phyloP scores from a whole-genome alignment of 2,329 filamentous ascomycete species.

The Ophiostoma quercus region DNA sequence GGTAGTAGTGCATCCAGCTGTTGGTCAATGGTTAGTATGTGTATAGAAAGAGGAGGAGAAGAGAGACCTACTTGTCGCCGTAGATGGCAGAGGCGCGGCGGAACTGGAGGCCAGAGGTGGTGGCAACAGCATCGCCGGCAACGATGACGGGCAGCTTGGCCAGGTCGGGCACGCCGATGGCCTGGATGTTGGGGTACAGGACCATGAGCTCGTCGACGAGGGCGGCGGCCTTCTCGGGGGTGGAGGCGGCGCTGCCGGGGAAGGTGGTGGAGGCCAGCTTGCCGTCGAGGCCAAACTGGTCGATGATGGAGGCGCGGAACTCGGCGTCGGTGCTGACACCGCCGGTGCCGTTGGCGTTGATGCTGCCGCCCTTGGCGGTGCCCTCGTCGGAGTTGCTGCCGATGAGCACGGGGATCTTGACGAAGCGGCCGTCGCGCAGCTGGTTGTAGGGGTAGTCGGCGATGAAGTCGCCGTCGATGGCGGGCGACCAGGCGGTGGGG shows the following conservation, averaged over 20 bases:
- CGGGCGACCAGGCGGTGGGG: slow-evolving; percentile 29
- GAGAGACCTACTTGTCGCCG: slow-evolving; percentile 16
- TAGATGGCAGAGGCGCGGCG: slow-evolving; percentile 20
- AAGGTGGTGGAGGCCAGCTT: slow-evolving; percentile 23
- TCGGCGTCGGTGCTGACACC: slow-evolving; percentile 50
- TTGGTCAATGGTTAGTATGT: neutral
- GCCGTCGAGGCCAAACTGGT: slow-evolving; percentile 16
- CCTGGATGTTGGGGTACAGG: slow-evolving; percentile 48
- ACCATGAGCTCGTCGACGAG: slow-evolving; percentile 36
- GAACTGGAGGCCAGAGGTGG: slow-evolving; percentile 18
- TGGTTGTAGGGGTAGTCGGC: slow-evolving; percentile 45
- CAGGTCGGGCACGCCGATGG: slow-evolving; percentile 43
- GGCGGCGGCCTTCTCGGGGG: slow-evolving; percentile 26
- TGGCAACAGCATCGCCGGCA: slow-evolving; percentile 26
- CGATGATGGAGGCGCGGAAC: slow-evolving; percentile 37
- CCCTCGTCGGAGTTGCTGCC: slow-evolving; percentile 64
- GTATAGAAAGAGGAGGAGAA: neutral
- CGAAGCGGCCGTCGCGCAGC: slow-evolving; percentile 53
- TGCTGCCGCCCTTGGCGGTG: slow-evolving; percentile 43
- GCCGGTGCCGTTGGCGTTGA: slow-evolving; percentile 34
- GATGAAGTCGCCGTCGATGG: slow-evolving; percentile 41
- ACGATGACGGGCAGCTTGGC: slow-evolving; percentile 38
- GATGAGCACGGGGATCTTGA: slow-evolving; percentile 55
- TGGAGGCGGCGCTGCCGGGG: neutral
- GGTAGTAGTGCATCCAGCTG: slow-evolving; percentile 22